phyloP scores from a whole-genome alignment of 495 filamentous ascomycete genomes.

The Aspergillus cristatus region DNA sequence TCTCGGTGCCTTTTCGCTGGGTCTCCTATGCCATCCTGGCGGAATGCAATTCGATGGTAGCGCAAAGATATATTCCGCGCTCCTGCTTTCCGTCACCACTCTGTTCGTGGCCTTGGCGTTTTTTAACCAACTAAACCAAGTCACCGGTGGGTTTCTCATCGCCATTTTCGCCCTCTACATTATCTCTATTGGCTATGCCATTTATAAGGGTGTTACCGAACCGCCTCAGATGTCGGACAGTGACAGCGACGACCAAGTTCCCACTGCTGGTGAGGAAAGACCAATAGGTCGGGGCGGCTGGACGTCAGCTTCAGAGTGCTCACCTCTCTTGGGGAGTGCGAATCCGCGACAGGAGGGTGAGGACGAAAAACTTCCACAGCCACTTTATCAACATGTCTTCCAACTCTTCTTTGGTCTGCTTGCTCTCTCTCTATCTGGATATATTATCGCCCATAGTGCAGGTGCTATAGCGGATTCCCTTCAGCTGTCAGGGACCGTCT shows the following conservation, averaged over 20 bases:
- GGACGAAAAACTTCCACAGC: neutral
- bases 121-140: constrained; percentile 16
- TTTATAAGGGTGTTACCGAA: constrained; percentile 32
- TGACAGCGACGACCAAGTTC: constrained; percentile 18
- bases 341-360: neutral
- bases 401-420: constrained; percentile 40
- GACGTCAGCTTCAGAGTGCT: constrained; percentile 7
- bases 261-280: neutral
- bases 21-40: constrained; percentile 30
- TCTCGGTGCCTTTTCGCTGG: constrained; percentile 47
- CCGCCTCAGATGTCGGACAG: constrained; percentile 30
- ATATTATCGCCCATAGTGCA: constrained; percentile 36
- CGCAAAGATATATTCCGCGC: constrained; percentile 37
- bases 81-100: constrained; percentile 30
- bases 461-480: constrained; percentile 27
- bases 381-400: constrained; percentile 28
- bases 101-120: constrained; percentile 23
- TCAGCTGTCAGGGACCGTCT: constrained; percentile 32
- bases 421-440: constrained; percentile 38
- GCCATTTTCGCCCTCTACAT: constrained; percentile 38
- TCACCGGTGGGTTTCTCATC: constrained; percentile 31
- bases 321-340: constrained; percentile 6
- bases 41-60: constrained; percentile 31
- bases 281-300: no score
- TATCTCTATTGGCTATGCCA: constrained; percentile 33